Conservation (phyloP, 139 green algal genomes). For the Mesotaenium endlicherianum region DNA sequence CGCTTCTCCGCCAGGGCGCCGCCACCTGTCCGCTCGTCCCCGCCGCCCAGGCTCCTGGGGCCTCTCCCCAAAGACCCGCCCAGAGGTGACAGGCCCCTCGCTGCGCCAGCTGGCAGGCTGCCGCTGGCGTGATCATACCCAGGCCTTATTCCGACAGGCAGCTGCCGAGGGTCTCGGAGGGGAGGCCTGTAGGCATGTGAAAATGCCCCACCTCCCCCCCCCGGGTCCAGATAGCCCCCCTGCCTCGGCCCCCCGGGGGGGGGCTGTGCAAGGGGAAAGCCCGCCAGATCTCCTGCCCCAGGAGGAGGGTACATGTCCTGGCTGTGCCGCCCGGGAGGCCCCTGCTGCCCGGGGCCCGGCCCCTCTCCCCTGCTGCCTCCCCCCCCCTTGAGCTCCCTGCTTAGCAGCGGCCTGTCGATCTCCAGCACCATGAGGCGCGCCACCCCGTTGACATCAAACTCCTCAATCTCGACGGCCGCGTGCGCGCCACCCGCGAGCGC, state of each 20-base stretch:
- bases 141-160: no score
- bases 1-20: not conserved
- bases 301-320: not conserved
- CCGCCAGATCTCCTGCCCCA: constrained; percentile 3
- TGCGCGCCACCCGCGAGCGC: not conserved
- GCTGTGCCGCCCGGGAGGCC: not conserved
- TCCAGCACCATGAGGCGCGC: constrained; percentile 35
- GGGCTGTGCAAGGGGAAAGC: not conserved
- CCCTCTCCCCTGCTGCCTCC: constrained; percentile 23
- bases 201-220: not conserved
- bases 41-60: not conserved
- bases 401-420: constrained; percentile 13
- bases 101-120: not conserved
- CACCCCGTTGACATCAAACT: constrained; percentile 31
- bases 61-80: not conserved
- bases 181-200: not conserved
- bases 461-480: constrained; percentile 29
- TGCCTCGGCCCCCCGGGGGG: not conserved
- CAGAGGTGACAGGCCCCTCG: not conserved
- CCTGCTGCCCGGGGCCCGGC: not conserved
- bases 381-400: not conserved
- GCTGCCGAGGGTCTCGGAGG: no score
- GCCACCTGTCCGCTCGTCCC: not conserved
- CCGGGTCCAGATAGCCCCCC: not conserved
- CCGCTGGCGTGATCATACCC: no score